A percentile compares a stretch with the other conserved stretches of the same genome.
Evolutionary conservation across 2,329 filamentous ascomycete genomes (phyloP).

Genomic region (Gnomoniopsis smithogilvyi): DNA sequence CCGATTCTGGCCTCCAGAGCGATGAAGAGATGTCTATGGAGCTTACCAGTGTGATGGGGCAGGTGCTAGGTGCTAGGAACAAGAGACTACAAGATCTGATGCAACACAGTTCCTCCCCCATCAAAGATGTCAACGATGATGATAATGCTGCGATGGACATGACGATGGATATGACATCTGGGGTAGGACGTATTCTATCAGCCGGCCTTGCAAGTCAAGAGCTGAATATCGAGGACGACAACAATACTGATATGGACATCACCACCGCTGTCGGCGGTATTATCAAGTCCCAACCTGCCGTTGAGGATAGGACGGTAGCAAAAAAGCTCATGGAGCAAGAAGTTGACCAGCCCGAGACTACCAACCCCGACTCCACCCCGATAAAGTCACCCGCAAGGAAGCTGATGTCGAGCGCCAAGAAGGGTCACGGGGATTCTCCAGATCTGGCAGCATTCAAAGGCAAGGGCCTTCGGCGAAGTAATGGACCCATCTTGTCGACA

Average conservation of each 20-base stretch:
- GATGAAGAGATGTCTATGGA: constrained; percentile 79
- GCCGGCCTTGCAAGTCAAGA: constrained; percentile 28
- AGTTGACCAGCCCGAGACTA: constrained; percentile 46
- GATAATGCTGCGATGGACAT: constrained; percentile 34
- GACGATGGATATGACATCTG: constrained; percentile 64
- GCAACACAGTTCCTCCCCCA: constrained; percentile 21
- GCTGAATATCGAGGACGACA: constrained; percentile 31
- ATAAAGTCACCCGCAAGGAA: constrained; percentile 29
- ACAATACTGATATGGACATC: constrained; percentile 65
- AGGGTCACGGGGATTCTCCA: constrained; percentile 45
- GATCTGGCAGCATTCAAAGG: constrained; percentile 51
- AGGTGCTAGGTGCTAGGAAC: constrained; percentile 37
- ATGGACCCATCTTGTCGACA: constrained; percentile 36
- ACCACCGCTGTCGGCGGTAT: constrained; percentile 64
- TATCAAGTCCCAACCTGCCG: constrained; percentile 39
- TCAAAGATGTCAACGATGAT: constrained; percentile 21
- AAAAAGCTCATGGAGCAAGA: constrained; percentile 60
- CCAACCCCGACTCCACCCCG: constrained; percentile 36
- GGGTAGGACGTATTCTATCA: constrained; percentile 52
- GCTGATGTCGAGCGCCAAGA: constrained; percentile 14
- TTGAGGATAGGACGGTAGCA: constrained; percentile 42
- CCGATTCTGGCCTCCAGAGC: constrained; percentile 36
- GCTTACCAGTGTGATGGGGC: constrained; percentile 64
- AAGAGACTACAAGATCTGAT: constrained; percentile 10
- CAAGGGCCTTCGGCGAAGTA: constrained; percentile 47